These are phyloP conservation scores for Daldinia sp. DNA, from an alignment of 2,329 filamentous ascomycete species.

Conservation along the genomic window DNA sequence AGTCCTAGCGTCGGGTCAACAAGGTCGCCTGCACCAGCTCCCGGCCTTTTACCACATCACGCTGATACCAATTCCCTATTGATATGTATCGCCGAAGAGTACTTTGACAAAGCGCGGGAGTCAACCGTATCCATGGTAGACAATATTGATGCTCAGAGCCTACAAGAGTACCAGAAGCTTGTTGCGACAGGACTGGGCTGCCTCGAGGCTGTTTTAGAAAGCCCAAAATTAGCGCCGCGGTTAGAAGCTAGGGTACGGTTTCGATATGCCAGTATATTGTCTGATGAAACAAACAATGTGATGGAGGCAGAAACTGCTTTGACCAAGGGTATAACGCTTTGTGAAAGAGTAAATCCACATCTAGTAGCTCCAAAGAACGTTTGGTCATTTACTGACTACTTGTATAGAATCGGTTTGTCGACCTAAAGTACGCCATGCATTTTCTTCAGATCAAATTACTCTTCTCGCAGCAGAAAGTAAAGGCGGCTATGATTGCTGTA, in stretches of 20 bases:
- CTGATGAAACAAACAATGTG: constrained; percentile 79
- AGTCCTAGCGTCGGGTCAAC: constrained; percentile 48
- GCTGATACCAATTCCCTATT: constrained; percentile 67
- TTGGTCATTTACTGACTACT: constrained; percentile 41
- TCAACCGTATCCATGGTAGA: constrained; percentile 60
- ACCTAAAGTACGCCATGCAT: constrained; percentile 80
- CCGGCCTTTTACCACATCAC: constrained; percentile 53
- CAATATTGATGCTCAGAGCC: constrained; percentile 57
- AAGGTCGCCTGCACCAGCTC: constrained; percentile 45
- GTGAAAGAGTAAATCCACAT: constrained; percentile 63
- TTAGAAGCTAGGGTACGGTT: constrained; percentile 74
- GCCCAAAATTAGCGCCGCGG: constrained; percentile 66
- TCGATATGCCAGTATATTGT: constrained; percentile 74
- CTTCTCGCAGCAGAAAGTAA: constrained; percentile 71
- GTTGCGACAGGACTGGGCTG: constrained; percentile 77
- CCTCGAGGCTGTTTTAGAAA: constrained; percentile 73
- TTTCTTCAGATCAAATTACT: constrained; percentile 75
- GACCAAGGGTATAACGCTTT: constrained; percentile 74
- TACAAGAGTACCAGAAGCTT: constrained; percentile 75
- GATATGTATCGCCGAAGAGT: constrained; percentile 78
- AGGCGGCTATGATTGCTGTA: constrained; percentile 75
- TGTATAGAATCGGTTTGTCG: constrained; percentile 62
- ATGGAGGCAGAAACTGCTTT: constrained; percentile 77
- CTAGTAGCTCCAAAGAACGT: neutral
- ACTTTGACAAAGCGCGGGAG: constrained; percentile 70